phyloP scores from a whole-genome alignment of 2,329 filamentous ascomycete genomes.

The Paracoccidioides lutzii region DNA sequence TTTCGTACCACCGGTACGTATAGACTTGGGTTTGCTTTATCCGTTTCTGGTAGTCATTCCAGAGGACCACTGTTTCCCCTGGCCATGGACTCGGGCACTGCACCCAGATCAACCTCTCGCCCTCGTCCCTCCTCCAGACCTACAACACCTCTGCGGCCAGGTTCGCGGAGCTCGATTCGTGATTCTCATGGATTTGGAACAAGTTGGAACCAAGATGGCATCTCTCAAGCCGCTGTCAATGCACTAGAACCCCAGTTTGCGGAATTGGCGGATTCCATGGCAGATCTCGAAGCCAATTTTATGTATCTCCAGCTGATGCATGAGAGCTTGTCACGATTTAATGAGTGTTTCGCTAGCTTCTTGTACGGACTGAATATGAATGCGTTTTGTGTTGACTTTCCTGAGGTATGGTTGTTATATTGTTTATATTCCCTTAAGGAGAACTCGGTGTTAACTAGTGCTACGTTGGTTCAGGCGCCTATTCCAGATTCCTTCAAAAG shows the following conservation, averaged over 20 bases:
- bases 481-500: constrained; percentile 69
- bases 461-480: constrained; percentile 47
- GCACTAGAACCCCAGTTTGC: constrained; percentile 80
- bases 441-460: not conserved
- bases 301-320: constrained; percentile 97
- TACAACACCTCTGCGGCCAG: constrained; percentile 81
- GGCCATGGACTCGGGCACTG: constrained; percentile 20
- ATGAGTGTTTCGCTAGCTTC: constrained; percentile 90
- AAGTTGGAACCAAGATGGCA: constrained; percentile 21
- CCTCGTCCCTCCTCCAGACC: constrained; percentile 57
- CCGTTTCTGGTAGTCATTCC: not conserved
- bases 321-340: constrained; percentile 83
- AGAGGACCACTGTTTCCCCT: not conserved
- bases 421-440: not conserved
- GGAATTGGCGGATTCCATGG: constrained; percentile 85
- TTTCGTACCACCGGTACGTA: not conserved
- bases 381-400: constrained; percentile 95
- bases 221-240: constrained; percentile 54
- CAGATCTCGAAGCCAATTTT: constrained; percentile 91
- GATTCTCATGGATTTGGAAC: constrained; percentile 50
- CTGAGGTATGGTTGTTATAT: constrained; percentile 51
- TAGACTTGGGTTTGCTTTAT: not conserved
- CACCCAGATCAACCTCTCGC: constrained; percentile 45
- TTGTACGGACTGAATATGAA: constrained; percentile 98
- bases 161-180: constrained; percentile 77